Conservation (phyloP, 306 rosid genomes). For the Cicer chorassanicum region DNA sequence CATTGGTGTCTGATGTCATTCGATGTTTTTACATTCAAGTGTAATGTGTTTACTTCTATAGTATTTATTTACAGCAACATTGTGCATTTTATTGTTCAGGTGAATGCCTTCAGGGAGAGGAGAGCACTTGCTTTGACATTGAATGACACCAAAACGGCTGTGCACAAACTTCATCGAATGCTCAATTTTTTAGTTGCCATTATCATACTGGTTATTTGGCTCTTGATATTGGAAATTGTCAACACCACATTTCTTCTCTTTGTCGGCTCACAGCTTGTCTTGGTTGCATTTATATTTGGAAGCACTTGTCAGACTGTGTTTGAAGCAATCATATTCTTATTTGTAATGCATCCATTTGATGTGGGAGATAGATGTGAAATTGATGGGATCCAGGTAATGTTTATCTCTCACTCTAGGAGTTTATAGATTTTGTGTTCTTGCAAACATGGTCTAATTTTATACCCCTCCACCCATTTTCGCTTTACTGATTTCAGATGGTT, state of each 20-base stretch:
- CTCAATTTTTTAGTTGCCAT: constrained; percentile 71
- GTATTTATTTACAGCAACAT: constrained; percentile 1
- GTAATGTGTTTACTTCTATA: constrained; percentile 1
- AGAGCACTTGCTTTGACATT: constrained; percentile 92
- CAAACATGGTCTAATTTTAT: constrained; percentile 36
- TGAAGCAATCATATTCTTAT: constrained; percentile 83
- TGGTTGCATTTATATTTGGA: constrained; percentile 88
- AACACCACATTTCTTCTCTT: constrained; percentile 70
- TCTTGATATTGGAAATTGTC: constrained; percentile 76
- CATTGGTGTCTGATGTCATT: constrained; percentile 19
- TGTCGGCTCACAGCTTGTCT: constrained; percentile 81
- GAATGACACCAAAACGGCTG: constrained; percentile 97
- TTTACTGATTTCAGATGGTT: constrained; percentile 68
- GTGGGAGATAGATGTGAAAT: constrained; percentile 98
- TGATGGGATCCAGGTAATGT: constrained; percentile 72
- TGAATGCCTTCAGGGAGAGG: constrained; percentile 88
- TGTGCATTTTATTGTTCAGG: constrained; percentile 55
- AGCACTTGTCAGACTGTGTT: constrained; percentile 90
- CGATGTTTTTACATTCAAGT: constrained; percentile 5
- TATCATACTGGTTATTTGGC: constrained; percentile 65
- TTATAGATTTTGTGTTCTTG: neutral
- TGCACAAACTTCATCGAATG: constrained; percentile 79
- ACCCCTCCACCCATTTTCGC: neutral
- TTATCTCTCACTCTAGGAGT: constrained; percentile 17
- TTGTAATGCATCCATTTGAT: constrained; percentile 91